These are phyloP conservation scores for Paralagenidium karlingii DNA, from an alignment of 352 stramenopile species.

Conservation along the genomic window DNA sequence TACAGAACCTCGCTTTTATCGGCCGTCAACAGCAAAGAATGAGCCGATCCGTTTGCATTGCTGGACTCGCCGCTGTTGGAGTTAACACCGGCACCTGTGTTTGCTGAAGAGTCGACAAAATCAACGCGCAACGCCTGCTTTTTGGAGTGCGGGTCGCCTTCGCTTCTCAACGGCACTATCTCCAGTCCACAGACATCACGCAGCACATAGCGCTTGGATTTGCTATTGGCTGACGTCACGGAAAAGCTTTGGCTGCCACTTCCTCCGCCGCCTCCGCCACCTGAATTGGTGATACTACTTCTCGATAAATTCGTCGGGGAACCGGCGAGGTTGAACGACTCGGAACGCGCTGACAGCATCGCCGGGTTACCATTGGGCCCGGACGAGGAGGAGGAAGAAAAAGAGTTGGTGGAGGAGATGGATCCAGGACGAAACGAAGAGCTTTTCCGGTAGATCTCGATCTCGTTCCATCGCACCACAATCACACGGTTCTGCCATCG, in stretches of 20 bases:
- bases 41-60: constrained; percentile 35
- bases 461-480: constrained; percentile 29
- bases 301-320: too few species aligned
- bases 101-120: constrained; percentile 24
- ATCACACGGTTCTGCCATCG: constrained; percentile 35
- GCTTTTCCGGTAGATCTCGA: constrained; percentile 38
- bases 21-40: constrained; percentile 24
- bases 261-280: too few species aligned
- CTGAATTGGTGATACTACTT: too few species aligned
- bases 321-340: too few species aligned
- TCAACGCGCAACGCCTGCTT: constrained; percentile 32
- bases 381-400: too few species aligned
- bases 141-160: constrained; percentile 28
- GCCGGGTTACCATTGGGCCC: too few species aligned
- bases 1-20: too few species aligned
- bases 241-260: too few species aligned
- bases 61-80: too few species aligned
- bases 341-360: too few species aligned
- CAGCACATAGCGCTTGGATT: constrained; percentile 21
- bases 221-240: constrained; percentile 5
- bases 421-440: constrained; percentile 3
- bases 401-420: too few species aligned
- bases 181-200: constrained; percentile 30
- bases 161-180: constrained; percentile 32
- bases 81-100: too few species aligned